Evolutionary conservation across 495 filamentous ascomycete species (phyloP).

Genomic region (Acidomyces sp.): DNA sequence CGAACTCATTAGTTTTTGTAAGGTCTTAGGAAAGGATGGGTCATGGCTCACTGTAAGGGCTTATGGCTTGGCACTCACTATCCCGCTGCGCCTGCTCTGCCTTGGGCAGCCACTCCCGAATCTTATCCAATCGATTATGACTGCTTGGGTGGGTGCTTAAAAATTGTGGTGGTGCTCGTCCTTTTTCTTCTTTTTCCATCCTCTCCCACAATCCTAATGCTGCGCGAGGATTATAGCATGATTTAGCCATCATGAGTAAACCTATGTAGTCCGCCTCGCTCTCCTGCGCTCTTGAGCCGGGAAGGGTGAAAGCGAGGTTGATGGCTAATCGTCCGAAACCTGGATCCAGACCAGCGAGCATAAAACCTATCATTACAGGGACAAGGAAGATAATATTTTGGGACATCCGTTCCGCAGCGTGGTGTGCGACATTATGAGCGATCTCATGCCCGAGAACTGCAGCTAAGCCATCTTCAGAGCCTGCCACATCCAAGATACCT

Average conservation of each 20-base stretch:
- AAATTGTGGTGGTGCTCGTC: constrained; percentile 51
- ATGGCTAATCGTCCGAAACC: constrained; percentile 36
- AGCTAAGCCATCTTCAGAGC: constrained; percentile 62
- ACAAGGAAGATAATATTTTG: constrained; percentile 43
- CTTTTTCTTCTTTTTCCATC: constrained; percentile 53
- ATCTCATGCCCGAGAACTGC: constrained; percentile 87
- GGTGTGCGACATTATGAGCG: constrained; percentile 76
- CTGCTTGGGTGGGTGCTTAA: constrained; percentile 79
- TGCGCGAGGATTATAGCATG: constrained; percentile 59
- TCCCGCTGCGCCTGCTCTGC: constrained; percentile 15
- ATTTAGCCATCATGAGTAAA: constrained; percentile 55
- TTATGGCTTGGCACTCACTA: constrained; percentile 13
- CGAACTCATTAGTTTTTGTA: no score
- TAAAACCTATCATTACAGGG: constrained; percentile 37
- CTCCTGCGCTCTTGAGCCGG: constrained; percentile 59
- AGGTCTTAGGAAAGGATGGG: no score
- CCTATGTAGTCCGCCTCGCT: constrained; percentile 80
- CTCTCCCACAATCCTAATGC: constrained; percentile 63
- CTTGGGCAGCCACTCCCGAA: constrained; percentile 43
- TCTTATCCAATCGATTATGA: constrained; percentile 54
- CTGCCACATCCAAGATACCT: constrained; percentile 59
- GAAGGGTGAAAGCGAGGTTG: constrained; percentile 51
- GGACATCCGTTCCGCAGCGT: constrained; percentile 64
- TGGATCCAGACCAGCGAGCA: constrained; percentile 39
- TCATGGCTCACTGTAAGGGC: no score